A percentile compares a stretch with the other conserved stretches of the same genome.
Conservation (phyloP, 345 rosid genomes). For the Acer yangbiense region DNA sequence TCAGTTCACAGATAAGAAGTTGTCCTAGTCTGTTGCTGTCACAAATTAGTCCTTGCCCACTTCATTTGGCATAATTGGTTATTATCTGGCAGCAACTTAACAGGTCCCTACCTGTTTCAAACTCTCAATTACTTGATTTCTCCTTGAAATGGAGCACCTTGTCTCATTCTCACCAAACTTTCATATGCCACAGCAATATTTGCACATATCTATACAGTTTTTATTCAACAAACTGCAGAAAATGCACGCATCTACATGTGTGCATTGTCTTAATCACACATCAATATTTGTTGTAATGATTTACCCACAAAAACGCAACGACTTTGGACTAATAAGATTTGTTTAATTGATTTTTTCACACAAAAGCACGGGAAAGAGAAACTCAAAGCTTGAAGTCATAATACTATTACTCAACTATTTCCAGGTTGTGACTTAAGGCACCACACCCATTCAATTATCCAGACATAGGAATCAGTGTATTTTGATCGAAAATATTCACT, state of each 20-base stretch:
- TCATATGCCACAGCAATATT: slow-evolving; percentile 7
- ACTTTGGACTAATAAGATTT: not conserved
- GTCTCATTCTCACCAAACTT: slow-evolving; percentile 31
- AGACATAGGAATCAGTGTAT: not conserved
- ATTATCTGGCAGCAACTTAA: slow-evolving; percentile 30
- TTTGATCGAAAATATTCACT: not conserved
- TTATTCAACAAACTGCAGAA: too few relatives aligned
- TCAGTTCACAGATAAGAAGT: not conserved
- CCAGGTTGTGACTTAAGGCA: not conserved
- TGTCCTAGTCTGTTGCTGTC: slow-evolving; percentile 34
- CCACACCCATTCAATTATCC: not conserved
- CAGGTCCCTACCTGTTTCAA: slow-evolving; percentile 8
- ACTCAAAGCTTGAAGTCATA: not conserved
- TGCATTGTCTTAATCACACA: too few relatives aligned
- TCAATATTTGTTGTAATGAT: not conserved
- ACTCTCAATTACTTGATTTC: slow-evolving; percentile 14
- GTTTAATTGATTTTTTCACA: not conserved
- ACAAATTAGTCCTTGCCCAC: not conserved
- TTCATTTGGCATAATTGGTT: slow-evolving; percentile 4
- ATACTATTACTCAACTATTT: not conserved
- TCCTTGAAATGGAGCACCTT: slow-evolving; percentile 30
- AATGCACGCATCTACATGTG: too few relatives aligned
- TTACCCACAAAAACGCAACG: not conserved
- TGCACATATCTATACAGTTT: not conserved
- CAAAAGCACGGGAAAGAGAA: not conserved